A percentile compares a stretch with the other conserved stretches of the same genome.
Conservation (phyloP, 768 basidiomycete genomes). For the Rhodosporidiobolus sp. region DNA sequence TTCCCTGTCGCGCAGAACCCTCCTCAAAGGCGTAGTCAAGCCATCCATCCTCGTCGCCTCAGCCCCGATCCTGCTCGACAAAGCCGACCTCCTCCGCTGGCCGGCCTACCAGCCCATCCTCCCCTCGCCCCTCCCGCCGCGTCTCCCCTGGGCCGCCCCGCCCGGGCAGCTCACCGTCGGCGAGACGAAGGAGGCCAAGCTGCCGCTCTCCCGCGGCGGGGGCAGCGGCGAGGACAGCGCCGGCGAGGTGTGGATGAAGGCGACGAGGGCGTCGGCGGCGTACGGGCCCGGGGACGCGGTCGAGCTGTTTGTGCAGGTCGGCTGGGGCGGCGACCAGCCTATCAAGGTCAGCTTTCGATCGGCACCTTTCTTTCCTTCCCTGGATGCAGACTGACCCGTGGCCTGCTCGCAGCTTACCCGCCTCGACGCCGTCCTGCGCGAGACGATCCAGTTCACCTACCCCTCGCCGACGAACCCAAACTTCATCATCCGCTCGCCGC, state of each 20-base stretch:
- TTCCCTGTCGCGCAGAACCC: background rate
- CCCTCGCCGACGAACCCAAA: conserved; percentile 7
- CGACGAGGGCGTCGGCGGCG: conserved; percentile 9
- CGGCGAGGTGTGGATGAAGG: conserved; percentile 24
- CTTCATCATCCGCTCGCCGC: conserved; percentile 14
- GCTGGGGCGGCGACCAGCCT: conserved; percentile 7
- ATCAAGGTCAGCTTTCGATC: conserved; percentile 14
- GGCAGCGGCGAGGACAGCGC: background rate
- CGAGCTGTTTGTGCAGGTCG: conserved; percentile 18
- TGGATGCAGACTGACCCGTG: background rate
- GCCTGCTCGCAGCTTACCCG: conserved; percentile 6
- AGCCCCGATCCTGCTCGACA: conserved; percentile 26
- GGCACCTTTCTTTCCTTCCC: background rate
- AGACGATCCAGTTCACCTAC: conserved; percentile 31
- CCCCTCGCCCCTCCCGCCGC: conserved; percentile 8
- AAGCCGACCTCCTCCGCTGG: conserved; percentile 32
- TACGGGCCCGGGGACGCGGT: conserved; percentile 30
- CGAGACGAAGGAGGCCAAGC: conserved; percentile 15
- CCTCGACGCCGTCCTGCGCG: conserved; percentile 28
- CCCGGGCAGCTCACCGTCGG: conserved; percentile 14
- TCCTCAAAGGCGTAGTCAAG: conserved; percentile 21
- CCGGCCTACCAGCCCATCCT: conserved; percentile 28
- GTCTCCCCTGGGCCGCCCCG: conserved; percentile 16
- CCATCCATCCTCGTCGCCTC: conserved; percentile 8
- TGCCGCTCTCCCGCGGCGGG: background rate